phyloP scores from a whole-genome alignment of 495 filamentous ascomycete species.

The Glarea lozoyensis region DNA sequence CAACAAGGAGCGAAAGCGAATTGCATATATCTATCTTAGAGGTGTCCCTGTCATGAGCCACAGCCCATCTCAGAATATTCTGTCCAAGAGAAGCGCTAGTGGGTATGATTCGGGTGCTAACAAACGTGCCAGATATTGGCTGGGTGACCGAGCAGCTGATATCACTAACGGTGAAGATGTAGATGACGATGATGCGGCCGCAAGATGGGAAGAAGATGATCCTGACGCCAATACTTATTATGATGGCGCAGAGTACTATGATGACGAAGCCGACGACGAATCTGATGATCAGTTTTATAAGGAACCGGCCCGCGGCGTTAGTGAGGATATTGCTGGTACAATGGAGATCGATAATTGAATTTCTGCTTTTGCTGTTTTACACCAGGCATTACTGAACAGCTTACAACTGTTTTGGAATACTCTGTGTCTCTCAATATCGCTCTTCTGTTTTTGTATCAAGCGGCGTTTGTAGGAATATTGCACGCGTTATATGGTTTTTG shows the following conservation, averaged over 20 bases:
- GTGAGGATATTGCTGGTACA: conserved; percentile 61
- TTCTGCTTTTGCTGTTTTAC: background rate
- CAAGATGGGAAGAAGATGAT: conserved; percentile 13
- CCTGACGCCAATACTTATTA: conserved; percentile 26
- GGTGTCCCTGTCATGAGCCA: conserved; percentile 77
- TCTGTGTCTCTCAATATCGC: too few species aligned
- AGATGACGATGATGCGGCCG: conserved; percentile 29
- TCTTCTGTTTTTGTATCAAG: too few species aligned
- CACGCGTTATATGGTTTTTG: too few species aligned
- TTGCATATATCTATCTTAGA: conserved; percentile 86
- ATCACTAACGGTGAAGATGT: conserved; percentile 33
- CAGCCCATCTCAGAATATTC: conserved; percentile 34
- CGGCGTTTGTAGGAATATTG: too few species aligned
- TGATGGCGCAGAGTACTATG: conserved; percentile 38
- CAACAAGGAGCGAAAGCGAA: conserved; percentile 85
- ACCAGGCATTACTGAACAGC: too few species aligned
- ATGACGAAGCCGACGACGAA: conserved; percentile 42
- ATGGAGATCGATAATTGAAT: conserved; percentile 50
- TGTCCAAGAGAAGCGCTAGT: conserved; percentile 19
- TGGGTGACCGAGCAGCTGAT: conserved; percentile 48
- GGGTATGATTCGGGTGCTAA: conserved; percentile 38
- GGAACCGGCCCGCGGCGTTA: conserved; percentile 55
- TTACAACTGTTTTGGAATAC: too few species aligned
- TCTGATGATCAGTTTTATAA: conserved; percentile 27
- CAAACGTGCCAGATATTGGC: conserved; percentile 78